Percentiles rank a stretch among this genome's conserved stretches.
Conservation (phyloP, 306 rosid genomes). For the Glycine latifolia region DNA sequence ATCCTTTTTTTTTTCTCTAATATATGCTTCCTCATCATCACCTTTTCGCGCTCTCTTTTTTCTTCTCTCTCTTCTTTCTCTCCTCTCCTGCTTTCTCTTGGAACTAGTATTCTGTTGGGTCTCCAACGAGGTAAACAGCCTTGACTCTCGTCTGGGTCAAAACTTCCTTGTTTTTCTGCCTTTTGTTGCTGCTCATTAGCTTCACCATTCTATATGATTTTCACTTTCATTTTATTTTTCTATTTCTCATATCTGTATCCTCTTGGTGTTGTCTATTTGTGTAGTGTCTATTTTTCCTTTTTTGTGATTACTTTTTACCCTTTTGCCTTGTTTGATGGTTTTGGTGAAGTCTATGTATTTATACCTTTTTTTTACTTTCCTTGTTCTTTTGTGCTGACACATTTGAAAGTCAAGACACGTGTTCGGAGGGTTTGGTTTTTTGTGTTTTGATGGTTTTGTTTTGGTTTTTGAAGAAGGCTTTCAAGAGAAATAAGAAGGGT, state of each 20-base stretch:
- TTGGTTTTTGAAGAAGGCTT: conserved; percentile 50
- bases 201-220: not conserved
- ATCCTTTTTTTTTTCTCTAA: too few relatives aligned
- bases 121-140: conserved; percentile 37
- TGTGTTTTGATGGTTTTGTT: conserved; percentile 36
- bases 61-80: conserved; percentile 16
- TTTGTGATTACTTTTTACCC: not conserved
- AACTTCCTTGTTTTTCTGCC: not conserved
- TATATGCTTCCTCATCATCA: not conserved
- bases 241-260: not conserved
- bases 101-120: conserved; percentile 35
- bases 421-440: conserved; percentile 35
- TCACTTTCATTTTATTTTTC: not conserved
- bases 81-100: conserved; percentile 21
- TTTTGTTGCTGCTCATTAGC: not conserved
- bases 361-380: not conserved
- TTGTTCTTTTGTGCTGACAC: not conserved
- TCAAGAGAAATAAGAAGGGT: conserved; percentile 26
- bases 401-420: conserved; percentile 15
- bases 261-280: not conserved
- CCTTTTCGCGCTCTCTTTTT: conserved; percentile 21
- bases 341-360: conserved; percentile 5
- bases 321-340: not conserved
- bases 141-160: conserved; percentile 30
- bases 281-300: not conserved